These are phyloP conservation scores for Cryphonectria naterciae DNA, from an alignment of 2,329 filamentous ascomycete species.

Conservation along the genomic window DNA sequence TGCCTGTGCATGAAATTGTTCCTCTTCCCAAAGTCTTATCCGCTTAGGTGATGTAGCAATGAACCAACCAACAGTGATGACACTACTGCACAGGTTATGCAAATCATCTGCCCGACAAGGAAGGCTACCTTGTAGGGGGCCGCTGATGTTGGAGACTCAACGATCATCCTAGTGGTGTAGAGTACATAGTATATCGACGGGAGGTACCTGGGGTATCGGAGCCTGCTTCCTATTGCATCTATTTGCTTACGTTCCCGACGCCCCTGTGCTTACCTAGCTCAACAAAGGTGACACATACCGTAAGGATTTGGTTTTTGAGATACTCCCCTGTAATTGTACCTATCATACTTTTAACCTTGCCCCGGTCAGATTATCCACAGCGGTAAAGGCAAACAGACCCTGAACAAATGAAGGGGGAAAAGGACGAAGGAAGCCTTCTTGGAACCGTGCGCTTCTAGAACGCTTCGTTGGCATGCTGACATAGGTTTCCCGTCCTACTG, in stretches of 20 bases:
- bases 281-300: background rate
- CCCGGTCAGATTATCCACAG: background rate
- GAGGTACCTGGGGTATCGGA: background rate
- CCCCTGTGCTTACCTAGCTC: background rate
- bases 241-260: background rate
- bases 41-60: slow-evolving; percentile 1
- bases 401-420: too few relatives aligned
- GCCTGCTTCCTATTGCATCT: background rate
- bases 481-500: background rate
- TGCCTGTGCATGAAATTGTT: background rate
- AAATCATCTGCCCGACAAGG: background rate
- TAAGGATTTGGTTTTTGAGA: background rate
- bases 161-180: background rate
- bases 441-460: background rate
- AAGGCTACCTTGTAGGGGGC: background rate
- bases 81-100: background rate
- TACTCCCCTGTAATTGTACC: background rate
- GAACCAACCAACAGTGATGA: background rate
- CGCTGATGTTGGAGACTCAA: background rate
- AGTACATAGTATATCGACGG: background rate
- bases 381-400: background rate
- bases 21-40: background rate
- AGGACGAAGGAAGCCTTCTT: background rate
- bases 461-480: background rate
- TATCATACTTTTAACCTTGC: background rate